Evolutionary conservation across 176 grass and related monocot genomes (phyloP).

Genomic region (Ensete glaucum): DNA sequence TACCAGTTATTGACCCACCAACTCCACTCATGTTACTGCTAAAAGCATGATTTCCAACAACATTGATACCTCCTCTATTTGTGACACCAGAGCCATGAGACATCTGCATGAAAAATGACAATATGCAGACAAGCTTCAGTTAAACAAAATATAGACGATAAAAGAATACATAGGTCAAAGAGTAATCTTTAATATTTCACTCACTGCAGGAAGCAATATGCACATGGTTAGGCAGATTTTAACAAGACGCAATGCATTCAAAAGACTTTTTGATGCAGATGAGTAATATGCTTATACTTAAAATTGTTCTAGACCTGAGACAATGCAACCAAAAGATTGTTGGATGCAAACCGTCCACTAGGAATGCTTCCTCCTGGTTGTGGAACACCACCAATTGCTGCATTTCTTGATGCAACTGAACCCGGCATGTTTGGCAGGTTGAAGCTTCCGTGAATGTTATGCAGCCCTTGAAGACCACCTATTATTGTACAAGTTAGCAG

Average conservation of each 20-base stretch:
- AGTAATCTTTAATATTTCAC: not conserved
- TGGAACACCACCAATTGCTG: constrained; percentile 73
- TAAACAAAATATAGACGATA: not conserved
- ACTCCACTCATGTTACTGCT: constrained; percentile 66
- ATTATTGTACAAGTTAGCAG: not conserved
- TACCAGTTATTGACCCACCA: constrained; percentile 68
- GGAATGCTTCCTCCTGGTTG: constrained; percentile 79
- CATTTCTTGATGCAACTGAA: constrained; percentile 73
- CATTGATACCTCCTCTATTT: constrained; percentile 68
- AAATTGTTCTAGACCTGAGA: constrained; percentile 60
- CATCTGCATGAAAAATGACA: constrained; percentile 47
- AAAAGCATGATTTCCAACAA: constrained; percentile 63
- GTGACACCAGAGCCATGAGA: constrained; percentile 62
- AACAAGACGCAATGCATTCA: not conserved
- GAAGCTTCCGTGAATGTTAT: constrained; percentile 82
- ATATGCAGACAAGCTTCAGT: not conserved
- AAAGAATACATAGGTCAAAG: not conserved
- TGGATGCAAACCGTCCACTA: constrained; percentile 70
- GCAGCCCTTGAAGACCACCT: constrained; percentile 48
- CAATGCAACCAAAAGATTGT: constrained; percentile 73
- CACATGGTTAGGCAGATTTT: not conserved
- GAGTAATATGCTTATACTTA: constrained; percentile 2
- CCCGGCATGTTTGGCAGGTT: constrained; percentile 74
- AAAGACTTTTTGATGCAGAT: not conserved
- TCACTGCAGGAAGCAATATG: not conserved